phyloP scores from a whole-genome alignment of 1,139 yeast species.

The Casaregolazyma suthepensis region DNA sequence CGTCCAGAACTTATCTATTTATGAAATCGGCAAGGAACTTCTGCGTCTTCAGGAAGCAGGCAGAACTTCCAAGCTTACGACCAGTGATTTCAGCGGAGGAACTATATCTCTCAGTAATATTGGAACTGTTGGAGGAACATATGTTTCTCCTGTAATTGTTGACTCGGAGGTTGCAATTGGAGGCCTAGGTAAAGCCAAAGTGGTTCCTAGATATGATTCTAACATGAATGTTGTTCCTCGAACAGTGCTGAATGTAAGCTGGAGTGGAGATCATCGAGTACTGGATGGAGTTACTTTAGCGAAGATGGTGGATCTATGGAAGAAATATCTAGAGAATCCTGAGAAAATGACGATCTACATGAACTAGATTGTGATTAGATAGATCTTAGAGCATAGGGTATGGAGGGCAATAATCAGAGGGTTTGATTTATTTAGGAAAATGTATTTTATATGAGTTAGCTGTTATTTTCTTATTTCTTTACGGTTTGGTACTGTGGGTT shows the following conservation, averaged over 20 bases:
- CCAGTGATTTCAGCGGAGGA: slow-evolving; percentile 70
- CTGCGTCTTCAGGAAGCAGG: slow-evolving; percentile 52
- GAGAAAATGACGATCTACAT: slow-evolving; percentile 23
- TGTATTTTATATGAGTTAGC: not conserved
- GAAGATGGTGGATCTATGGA: slow-evolving; percentile 28
- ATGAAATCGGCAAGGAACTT: slow-evolving; percentile 61
- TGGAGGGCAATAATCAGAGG: not conserved
- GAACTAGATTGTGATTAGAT: slow-evolving; percentile 6
- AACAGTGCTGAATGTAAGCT: slow-evolving; percentile 29
- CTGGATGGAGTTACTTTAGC: slow-evolving; percentile 35
- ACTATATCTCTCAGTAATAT: slow-evolving; percentile 73
- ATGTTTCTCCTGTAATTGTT: slow-evolving; percentile 63
- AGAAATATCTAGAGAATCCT: slow-evolving; percentile 26
- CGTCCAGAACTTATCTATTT: slow-evolving; percentile 55
- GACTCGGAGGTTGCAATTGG: slow-evolving; percentile 32
- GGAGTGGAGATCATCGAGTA: slow-evolving; percentile 35
- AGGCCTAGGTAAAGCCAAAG: slow-evolving; percentile 29
- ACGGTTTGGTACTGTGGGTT: too few species aligned
- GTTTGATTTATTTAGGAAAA: not conserved
- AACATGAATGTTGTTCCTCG: slow-evolving; percentile 25
- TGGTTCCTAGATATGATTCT: slow-evolving; percentile 27
- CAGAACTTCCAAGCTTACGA: slow-evolving; percentile 56
- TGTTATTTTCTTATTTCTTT: not conserved
- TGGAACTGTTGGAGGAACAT: slow-evolving; percentile 73
- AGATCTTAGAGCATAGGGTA: not conserved